These are phyloP conservation scores for Scheffersomyces ergatensis DNA, from an alignment of 805 yeast species.

Conservation along the genomic window DNA sequence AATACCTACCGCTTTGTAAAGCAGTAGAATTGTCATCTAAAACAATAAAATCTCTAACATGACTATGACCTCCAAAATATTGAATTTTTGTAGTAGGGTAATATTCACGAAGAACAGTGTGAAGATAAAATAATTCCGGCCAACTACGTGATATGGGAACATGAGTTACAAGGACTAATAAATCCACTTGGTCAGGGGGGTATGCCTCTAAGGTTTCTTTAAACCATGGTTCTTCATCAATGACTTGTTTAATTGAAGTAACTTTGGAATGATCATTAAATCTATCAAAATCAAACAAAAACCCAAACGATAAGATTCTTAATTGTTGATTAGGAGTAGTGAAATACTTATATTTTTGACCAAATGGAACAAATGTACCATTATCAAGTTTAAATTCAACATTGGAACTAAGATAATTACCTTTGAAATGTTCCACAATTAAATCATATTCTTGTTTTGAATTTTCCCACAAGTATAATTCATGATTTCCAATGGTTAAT, in stretches of 20 bases:
- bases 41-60: conserved; percentile 77
- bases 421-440: conserved; percentile 58
- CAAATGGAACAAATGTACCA: conserved; percentile 59
- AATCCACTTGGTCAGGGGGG: conserved; percentile 49
- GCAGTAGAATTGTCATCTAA: conserved; percentile 69
- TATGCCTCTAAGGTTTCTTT: conserved; percentile 32
- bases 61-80: conserved; percentile 93
- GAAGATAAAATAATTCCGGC: conserved; percentile 50
- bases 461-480: conserved; percentile 67
- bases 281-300: conserved; percentile 71
- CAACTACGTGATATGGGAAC: conserved; percentile 58
- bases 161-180: conserved; percentile 75
- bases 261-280: conserved; percentile 63
- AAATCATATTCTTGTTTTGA: conserved; percentile 63
- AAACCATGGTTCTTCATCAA: conserved; percentile 63
- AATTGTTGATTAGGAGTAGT: conserved; percentile 51
- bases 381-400: conserved; percentile 54
- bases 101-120: conserved; percentile 47
- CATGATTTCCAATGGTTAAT: conserved; percentile 88
- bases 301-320: conserved; percentile 69
- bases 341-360: conserved; percentile 64
- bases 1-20: conserved; percentile 88
- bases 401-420: conserved; percentile 67
- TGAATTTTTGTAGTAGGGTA: conserved; percentile 71
- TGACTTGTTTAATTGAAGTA: conserved; percentile 52